A percentile compares a stretch with the other conserved stretches of the same genome.
Conservation (phyloP, 768 basidiomycete genomes). For the Paxillus ammoniavirescens region DNA sequence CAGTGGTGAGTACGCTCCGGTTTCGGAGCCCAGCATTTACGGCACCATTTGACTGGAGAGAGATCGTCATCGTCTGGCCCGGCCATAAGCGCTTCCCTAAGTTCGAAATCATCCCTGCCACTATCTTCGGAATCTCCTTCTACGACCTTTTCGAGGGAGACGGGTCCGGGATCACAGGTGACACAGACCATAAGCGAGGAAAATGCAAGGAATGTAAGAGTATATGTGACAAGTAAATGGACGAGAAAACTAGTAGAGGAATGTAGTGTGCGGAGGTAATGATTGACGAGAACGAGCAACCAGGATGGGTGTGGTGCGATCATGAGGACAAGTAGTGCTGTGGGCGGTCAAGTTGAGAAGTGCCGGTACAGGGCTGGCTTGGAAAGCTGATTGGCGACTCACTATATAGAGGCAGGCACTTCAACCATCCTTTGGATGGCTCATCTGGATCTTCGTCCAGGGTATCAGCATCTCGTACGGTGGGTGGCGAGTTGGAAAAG, state of each 20-base stretch:
- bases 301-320: conserved; percentile 75
- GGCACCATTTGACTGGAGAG: conserved; percentile 68
- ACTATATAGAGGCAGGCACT: conserved; percentile 60
- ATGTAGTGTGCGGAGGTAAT: conserved; percentile 57
- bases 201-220: conserved; percentile 66
- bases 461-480: conserved; percentile 9
- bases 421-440: conserved; percentile 49
- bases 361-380: neutral
- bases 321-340: conserved; percentile 55
- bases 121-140: conserved; percentile 29
- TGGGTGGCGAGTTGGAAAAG: conserved; percentile 5
- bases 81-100: conserved; percentile 62
- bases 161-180: conserved; percentile 72
- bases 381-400: conserved; percentile 18
- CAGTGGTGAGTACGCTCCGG: conserved; percentile 84
- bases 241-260: conserved; percentile 43
- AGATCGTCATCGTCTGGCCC: conserved; percentile 47
- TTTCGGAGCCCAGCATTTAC: conserved; percentile 75
- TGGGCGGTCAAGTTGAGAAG: conserved; percentile 5
- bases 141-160: conserved; percentile 28
- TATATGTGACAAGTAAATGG: conserved; percentile 61
- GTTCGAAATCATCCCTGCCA: conserved; percentile 42
- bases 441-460: conserved; percentile 34
- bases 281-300: conserved; percentile 63
- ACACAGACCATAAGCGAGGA: conserved; percentile 73